Base-by-base conservation (phyloP, 805 yeast species). In the Lipomyces starkeyi region DNA sequence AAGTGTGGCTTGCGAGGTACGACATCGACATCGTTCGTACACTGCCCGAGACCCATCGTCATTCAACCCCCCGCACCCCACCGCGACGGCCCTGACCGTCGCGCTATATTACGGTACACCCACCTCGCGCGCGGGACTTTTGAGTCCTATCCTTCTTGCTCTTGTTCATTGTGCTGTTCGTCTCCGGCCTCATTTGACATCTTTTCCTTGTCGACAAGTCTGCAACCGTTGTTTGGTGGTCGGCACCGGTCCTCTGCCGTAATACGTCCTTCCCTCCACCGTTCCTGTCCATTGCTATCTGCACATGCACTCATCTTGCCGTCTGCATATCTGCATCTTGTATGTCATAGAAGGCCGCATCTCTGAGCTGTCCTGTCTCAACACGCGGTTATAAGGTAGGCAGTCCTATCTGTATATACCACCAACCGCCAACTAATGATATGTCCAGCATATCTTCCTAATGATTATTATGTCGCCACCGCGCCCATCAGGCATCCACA, bases 401-500 rank as follows among this genome's bases (percentile, higher is more conserved):
- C 20, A 17, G 40, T 5, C 5, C 20, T 13, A 5, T n/a, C 49
- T 3, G 11, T 17, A 17, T 17, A 17, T n/a, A 43, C 22, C 22
- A 43, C 49, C 20, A 43, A 17, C 49, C 3, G 49, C 9, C n/a
- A 43, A 17, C 49, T 17, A n/a, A 43, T n/a, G 20, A 17, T 8
- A 43, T 3, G 6, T 37, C 22, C 22, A 43, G 49, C 49, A 43
- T n/a, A 43, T 43, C 20, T 53, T 53, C 34, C 56, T 11, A 53
- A 53, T 53, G 56, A 53, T 43, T 43, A 43, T 5, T 43, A 43
- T 53, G 56, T 53, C 35, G 34, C 20, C 56, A 53, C 34, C 13
- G 56, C 56, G 56, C 34, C 56, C 32, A 43, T 43, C 25, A 43
- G 25, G 49, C 49, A 43, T 17, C 49, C 49, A 17, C 4, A n/a